Conservation (phyloP, 2,329 filamentous ascomycete species). For the Tolypocladium tundrense region DNA sequence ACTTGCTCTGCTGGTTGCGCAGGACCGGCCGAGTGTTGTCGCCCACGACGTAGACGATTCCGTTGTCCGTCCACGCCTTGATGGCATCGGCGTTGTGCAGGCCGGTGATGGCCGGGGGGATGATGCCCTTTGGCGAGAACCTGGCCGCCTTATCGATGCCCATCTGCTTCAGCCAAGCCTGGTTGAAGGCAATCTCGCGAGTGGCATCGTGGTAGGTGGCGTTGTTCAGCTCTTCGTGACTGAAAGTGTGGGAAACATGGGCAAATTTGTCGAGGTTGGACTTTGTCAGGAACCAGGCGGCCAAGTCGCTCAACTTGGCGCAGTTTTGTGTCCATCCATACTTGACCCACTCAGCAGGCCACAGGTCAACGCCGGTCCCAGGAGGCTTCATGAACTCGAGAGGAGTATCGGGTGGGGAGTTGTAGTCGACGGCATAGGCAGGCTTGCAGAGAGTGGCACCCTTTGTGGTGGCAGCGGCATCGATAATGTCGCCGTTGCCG, state of each 20-base stretch:
- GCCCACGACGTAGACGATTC: slow-evolving; percentile 50
- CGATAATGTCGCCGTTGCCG: slow-evolving; percentile 34
- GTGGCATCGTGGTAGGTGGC: slow-evolving; percentile 46
- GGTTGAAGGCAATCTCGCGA: slow-evolving; percentile 51
- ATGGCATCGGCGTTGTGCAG: slow-evolving; percentile 55
- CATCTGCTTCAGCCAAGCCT: slow-evolving; percentile 44
- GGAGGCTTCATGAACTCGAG: slow-evolving; percentile 35
- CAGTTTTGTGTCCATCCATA: slow-evolving; percentile 42
- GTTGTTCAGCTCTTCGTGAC: slow-evolving; percentile 48
- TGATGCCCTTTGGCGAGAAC: slow-evolving; percentile 44
- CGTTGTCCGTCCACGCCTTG: slow-evolving; percentile 46
- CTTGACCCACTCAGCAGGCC: slow-evolving; percentile 38
- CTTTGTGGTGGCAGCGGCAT: slow-evolving; percentile 36
- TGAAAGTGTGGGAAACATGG: slow-evolving; percentile 54
- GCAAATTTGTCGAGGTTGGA: slow-evolving; percentile 43
- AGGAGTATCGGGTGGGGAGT: slow-evolving; percentile 31
- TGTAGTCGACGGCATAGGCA: slow-evolving; percentile 30
- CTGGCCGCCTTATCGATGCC: slow-evolving; percentile 33
- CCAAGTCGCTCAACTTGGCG: slow-evolving; percentile 36
- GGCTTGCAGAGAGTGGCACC: slow-evolving; percentile 30
- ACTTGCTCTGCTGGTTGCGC: slow-evolving; percentile 38
- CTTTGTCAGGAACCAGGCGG: slow-evolving; percentile 39
- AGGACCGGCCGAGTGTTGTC: slow-evolving; percentile 50
- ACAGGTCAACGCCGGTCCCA: slow-evolving; percentile 37
- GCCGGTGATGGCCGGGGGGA: slow-evolving; percentile 54